Evolutionary conservation across 768 basidiomycete species (phyloP).

Genomic region (Serendipita sp.): DNA sequence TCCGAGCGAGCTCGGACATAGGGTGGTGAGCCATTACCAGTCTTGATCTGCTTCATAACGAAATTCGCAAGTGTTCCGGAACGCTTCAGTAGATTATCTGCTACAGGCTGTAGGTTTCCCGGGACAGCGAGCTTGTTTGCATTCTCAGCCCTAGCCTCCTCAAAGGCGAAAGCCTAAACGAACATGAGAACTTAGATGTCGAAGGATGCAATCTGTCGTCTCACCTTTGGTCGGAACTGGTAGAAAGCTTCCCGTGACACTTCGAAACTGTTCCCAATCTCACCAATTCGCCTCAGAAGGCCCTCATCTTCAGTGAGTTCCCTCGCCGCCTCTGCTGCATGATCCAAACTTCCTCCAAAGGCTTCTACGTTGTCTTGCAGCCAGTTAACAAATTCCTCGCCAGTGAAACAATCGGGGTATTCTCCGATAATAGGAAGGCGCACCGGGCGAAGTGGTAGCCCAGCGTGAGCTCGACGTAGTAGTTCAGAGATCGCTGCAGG

Average conservation of each 20-base stretch:
- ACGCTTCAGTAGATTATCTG: constrained; percentile 48
- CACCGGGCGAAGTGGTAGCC: constrained; percentile 54
- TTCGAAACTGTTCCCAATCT: constrained; percentile 58
- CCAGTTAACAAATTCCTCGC: constrained; percentile 81
- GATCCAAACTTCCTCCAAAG: constrained; percentile 61
- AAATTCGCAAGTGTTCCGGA: constrained; percentile 53
- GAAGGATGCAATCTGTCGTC: constrained; percentile 7
- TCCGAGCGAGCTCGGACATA: constrained; percentile 58
- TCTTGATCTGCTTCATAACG: constrained; percentile 51
- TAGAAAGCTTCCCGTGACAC: constrained; percentile 64
- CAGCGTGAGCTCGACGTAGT: constrained; percentile 50
- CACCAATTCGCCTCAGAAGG: constrained; percentile 56
- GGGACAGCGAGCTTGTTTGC: constrained; percentile 14
- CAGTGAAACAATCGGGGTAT: constrained; percentile 73
- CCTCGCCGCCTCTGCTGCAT: constrained; percentile 57
- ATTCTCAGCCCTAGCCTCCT: constrained; percentile 20
- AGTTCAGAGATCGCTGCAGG: constrained; percentile 51
- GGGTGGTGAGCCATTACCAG: constrained; percentile 38
- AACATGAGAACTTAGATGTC: not conserved
- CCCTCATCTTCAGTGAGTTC: constrained; percentile 47
- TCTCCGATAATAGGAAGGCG: constrained; percentile 69
- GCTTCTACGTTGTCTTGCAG: constrained; percentile 60
- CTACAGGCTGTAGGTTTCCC: constrained; percentile 20
- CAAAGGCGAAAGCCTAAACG: constrained; percentile 44
- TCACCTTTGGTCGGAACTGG: constrained; percentile 68